Percentiles rank a stretch among this genome's conserved stretches.
These are phyloP conservation scores for Smittium culicis DNA, from an alignment of 371 early-diverging fungal genomes.

Conservation along the genomic window DNA sequence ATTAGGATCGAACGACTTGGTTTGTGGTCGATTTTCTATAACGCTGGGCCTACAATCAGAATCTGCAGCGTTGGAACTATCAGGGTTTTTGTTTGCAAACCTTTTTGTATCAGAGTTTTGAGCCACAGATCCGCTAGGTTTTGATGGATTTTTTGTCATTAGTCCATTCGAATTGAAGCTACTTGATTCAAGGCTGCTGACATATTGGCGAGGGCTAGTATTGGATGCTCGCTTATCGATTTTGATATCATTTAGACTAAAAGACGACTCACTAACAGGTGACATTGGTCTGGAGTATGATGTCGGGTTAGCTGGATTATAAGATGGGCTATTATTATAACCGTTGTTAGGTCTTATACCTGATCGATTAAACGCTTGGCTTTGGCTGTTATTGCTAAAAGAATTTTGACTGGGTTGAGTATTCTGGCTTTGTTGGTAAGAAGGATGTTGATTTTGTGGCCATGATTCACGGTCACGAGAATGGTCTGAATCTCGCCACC, in stretches of 20 bases:
- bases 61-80: neutral
- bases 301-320: neutral
- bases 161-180: neutral
- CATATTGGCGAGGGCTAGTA: neutral
- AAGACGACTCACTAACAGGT: neutral
- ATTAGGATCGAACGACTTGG: too few species aligned
- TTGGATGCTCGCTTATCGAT: neutral
- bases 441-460: neutral
- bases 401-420: neutral
- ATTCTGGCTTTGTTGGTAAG: neutral
- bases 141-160: too few species aligned
- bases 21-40: neutral
- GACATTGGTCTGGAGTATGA: neutral
- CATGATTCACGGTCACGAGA: neutral
- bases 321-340: neutral
- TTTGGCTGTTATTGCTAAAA: neutral
- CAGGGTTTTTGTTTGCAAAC: neutral
- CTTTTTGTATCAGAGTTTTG: neutral
- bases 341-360: neutral
- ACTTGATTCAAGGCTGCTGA: neutral
- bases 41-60: neutral
- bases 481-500: slow-evolving; percentile 2
- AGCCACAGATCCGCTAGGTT: neutral
- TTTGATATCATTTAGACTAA: neutral
- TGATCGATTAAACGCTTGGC: neutral